Percentiles rank a stretch among this genome's conserved stretches.
phyloP scores from a whole-genome alignment of 306 rosid genomes.

The Astragalus membranaceus region DNA sequence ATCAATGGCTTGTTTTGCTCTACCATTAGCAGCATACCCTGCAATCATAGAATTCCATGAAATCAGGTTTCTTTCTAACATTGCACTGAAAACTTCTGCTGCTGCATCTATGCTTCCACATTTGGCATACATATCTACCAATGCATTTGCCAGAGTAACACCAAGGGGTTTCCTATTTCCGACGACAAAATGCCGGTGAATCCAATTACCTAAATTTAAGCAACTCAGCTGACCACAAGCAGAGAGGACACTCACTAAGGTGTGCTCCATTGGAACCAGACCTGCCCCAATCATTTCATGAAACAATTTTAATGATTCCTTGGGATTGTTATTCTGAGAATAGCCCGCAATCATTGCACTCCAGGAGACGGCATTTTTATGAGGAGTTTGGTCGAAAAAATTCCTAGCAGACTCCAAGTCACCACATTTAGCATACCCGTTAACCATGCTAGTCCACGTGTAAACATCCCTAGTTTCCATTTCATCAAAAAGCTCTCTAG shows the following conservation, averaged over 20 bases:
- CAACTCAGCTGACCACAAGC: slow-evolving; percentile 64
- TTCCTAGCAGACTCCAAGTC: slow-evolving; percentile 59
- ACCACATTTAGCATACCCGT: slow-evolving; percentile 68
- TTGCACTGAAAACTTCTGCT: slow-evolving; percentile 39
- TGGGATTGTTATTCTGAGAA: slow-evolving; percentile 62
- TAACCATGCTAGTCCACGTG: slow-evolving; percentile 77
- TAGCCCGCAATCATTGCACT: slow-evolving; percentile 70
- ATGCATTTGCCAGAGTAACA: slow-evolving; percentile 51
- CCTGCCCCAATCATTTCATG: slow-evolving; percentile 42
- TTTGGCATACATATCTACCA: slow-evolving; percentile 72
- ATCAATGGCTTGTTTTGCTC: slow-evolving; percentile 39
- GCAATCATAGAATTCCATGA: slow-evolving; percentile 77
- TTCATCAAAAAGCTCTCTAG: slow-evolving; percentile 45
- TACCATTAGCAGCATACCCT: slow-evolving; percentile 61
- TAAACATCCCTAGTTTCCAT: slow-evolving; percentile 61
- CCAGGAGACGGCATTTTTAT: slow-evolving; percentile 62
- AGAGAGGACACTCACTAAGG: slow-evolving; percentile 69
- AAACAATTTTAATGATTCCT: slow-evolving; percentile 58
- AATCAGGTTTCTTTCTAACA: slow-evolving; percentile 42
- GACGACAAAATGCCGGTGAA: slow-evolving; percentile 35
- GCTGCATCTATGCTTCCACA: slow-evolving; percentile 61
- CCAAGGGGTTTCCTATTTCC: slow-evolving; percentile 23
- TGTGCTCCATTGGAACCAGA: slow-evolving; percentile 44
- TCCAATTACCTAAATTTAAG: slow-evolving; percentile 54
- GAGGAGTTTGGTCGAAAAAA: slow-evolving; percentile 56